Conservation (phyloP, 768 basidiomycete genomes). For the Boletus rex-veris region DNA sequence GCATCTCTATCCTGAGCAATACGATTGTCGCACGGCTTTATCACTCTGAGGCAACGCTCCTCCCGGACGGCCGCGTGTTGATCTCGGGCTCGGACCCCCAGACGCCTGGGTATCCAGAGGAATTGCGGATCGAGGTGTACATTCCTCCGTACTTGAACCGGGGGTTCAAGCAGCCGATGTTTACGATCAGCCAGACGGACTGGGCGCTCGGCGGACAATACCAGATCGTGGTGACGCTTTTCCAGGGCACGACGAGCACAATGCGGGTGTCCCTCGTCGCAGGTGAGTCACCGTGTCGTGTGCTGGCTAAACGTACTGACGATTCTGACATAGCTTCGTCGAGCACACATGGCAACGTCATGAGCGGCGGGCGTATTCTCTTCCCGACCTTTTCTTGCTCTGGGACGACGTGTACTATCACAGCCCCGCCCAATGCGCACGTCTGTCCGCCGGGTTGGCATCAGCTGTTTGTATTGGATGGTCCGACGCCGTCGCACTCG, state of each 20-base stretch:
- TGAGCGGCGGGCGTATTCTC: constrained; percentile 63
- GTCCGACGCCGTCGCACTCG: constrained; percentile 74
- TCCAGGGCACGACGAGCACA: constrained; percentile 38
- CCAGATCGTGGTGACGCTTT: constrained; percentile 44
- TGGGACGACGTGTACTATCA: constrained; percentile 72
- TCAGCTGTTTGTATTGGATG: constrained; percentile 73
- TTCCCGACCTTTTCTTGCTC: constrained; percentile 71
- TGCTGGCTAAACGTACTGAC: not conserved
- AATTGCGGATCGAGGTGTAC: constrained; percentile 78
- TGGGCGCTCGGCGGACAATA: constrained; percentile 59
- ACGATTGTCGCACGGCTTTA: constrained; percentile 76
- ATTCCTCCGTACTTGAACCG: constrained; percentile 80
- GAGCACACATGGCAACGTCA: constrained; percentile 74
- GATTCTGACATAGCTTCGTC: constrained; percentile 48
- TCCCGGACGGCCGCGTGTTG: constrained; percentile 72
- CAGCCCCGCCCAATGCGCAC: constrained; percentile 66
- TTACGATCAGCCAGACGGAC: constrained; percentile 55
- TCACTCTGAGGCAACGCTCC: constrained; percentile 72
- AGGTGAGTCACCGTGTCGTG: constrained; percentile 37
- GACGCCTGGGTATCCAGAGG: constrained; percentile 57
- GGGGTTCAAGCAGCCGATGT: constrained; percentile 59
- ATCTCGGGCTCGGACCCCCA: constrained; percentile 73
- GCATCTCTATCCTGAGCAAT: constrained; percentile 61
- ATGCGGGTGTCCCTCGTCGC: constrained; percentile 65
- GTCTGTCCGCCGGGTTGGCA: constrained; percentile 77